Evolutionary conservation across 495 filamentous ascomycete genomes (phyloP).

Genomic region (Daldinia grandis): DNA sequence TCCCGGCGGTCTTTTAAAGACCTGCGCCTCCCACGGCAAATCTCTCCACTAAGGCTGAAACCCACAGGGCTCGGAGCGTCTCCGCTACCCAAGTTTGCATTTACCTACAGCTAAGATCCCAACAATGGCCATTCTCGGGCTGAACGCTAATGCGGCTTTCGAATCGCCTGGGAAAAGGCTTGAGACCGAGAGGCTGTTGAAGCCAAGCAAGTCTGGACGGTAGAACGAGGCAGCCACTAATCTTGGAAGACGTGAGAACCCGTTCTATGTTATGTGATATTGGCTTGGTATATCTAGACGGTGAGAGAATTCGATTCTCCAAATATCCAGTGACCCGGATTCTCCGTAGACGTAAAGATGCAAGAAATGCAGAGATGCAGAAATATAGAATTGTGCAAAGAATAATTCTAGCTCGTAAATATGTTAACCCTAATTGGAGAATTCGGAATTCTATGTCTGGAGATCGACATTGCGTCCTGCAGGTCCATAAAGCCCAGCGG

Average conservation of each 20-base stretch:
- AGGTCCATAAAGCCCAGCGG: slow-evolving; percentile 11
- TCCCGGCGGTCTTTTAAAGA: slow-evolving; percentile 10
- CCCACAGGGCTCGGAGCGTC: slow-evolving; percentile 17
- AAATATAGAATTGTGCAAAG: not conserved
- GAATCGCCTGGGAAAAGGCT: not conserved
- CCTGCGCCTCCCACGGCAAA: slow-evolving; percentile 18
- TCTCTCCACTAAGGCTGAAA: slow-evolving; percentile 33
- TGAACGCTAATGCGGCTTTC: not conserved
- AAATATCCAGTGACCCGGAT: not conserved
- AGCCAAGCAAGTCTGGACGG: not conserved
- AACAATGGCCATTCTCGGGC: slow-evolving; percentile 10
- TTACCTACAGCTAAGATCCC: not conserved
- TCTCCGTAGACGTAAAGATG: not conserved
- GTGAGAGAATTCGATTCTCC: too few species aligned
- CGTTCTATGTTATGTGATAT: not conserved
- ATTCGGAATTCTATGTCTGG: slow-evolving; percentile 10
- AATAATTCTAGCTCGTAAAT: not conserved
- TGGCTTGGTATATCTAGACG: not conserved
- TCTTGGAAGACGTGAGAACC: not conserved
- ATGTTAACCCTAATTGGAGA: not conserved
- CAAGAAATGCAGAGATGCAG: not conserved
- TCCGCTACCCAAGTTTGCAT: slow-evolving; percentile 14
- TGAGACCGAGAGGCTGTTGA: not conserved
- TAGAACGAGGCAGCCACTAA: not conserved
- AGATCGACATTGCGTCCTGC: slow-evolving; percentile 31